Evolutionary conservation across 805 yeast species (phyloP).

Genomic region (Suhomyces sp.): DNA sequence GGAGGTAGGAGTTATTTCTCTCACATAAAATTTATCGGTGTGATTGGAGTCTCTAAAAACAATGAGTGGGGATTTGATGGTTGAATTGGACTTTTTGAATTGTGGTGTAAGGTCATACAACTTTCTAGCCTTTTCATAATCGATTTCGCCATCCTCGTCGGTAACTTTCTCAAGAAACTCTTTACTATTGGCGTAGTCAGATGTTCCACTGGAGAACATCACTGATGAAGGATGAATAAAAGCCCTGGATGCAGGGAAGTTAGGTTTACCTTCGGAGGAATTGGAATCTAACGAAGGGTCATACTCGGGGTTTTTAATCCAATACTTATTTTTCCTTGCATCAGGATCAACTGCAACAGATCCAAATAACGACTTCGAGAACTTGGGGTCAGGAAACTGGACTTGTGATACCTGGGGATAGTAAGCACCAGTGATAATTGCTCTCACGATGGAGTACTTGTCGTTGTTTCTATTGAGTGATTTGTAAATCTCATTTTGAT

Average conservation of each 20-base stretch:
- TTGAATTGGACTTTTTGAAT: slow-evolving; percentile 24
- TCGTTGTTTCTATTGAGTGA: slow-evolving; percentile 49
- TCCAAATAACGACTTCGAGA: slow-evolving; percentile 65
- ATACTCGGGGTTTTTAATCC: slow-evolving; percentile 65
- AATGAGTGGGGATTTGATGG: slow-evolving; percentile 55
- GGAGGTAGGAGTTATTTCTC: slow-evolving; percentile 78
- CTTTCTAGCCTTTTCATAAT: slow-evolving; percentile 26
- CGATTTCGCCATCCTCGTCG: slow-evolving; percentile 42
- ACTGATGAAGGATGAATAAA: slow-evolving; percentile 87
- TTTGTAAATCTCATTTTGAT: slow-evolving; percentile 7
- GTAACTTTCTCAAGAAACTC: slow-evolving; percentile 15
- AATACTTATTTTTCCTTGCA: slow-evolving; percentile 64
- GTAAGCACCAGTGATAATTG: slow-evolving; percentile 75
- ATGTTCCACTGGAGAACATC: slow-evolving; percentile 48
- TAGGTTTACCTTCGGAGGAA: slow-evolving; percentile 6
- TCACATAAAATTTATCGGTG: slow-evolving; percentile 65
- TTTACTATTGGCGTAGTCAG: slow-evolving; percentile 11
- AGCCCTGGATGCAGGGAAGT: slow-evolving; percentile 62
- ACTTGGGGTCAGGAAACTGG: slow-evolving; percentile 79
- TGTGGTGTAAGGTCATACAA: slow-evolving; percentile 43
- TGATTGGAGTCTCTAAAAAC: slow-evolving; percentile 58
- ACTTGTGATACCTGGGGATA: slow-evolving; percentile 83
- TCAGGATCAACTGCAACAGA: slow-evolving; percentile 86
- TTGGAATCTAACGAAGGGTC: slow-evolving; percentile 11
- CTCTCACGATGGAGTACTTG: slow-evolving; percentile 52